Conservation (phyloP, 2,329 filamentous ascomycete species). For the Plectosphaerella cucumerina region DNA sequence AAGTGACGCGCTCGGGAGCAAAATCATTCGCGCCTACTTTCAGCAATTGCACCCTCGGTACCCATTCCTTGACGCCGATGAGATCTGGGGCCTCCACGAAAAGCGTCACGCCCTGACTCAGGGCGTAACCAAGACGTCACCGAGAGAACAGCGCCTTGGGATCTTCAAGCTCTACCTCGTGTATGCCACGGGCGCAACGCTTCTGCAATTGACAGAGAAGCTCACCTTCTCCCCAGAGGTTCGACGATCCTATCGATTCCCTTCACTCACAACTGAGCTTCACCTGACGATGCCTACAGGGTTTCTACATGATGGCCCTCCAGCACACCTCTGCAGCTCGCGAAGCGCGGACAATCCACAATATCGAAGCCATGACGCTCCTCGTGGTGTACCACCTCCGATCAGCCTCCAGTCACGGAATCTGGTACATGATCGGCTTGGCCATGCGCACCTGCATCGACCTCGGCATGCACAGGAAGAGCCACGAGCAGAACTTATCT, state of each 20-base stretch:
- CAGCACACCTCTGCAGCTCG: constrained; percentile 43
- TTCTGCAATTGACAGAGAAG: constrained; percentile 42
- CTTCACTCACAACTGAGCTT: background rate
- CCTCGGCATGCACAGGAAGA: constrained; percentile 43
- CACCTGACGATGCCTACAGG: constrained; percentile 20
- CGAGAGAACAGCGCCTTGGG: constrained; percentile 33
- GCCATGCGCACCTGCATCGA: constrained; percentile 50
- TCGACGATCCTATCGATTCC: constrained; percentile 1
- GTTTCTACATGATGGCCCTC: constrained; percentile 44
- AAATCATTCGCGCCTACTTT: constrained; percentile 40
- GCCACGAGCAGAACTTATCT: constrained; percentile 27
- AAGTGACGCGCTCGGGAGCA: constrained; percentile 36
- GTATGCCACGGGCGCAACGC: constrained; percentile 46
- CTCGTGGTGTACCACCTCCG: constrained; percentile 47
- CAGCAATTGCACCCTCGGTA: constrained; percentile 42
- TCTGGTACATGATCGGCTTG: constrained; percentile 51
- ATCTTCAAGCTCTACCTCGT: constrained; percentile 48
- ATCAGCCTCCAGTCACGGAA: constrained; percentile 42
- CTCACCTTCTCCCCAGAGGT: constrained; percentile 34
- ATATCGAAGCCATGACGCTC: constrained; percentile 48
- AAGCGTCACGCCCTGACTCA: constrained; percentile 28
- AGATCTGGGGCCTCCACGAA: constrained; percentile 37
- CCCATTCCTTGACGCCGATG: constrained; percentile 41
- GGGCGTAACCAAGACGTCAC: constrained; percentile 27
- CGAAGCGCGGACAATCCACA: constrained; percentile 43